Evolutionary conservation across 2,329 filamentous ascomycete genomes (phyloP), one percentile per base, ranked within the genome.

Genomic region (Pseudocercospora fuligena): DNA sequence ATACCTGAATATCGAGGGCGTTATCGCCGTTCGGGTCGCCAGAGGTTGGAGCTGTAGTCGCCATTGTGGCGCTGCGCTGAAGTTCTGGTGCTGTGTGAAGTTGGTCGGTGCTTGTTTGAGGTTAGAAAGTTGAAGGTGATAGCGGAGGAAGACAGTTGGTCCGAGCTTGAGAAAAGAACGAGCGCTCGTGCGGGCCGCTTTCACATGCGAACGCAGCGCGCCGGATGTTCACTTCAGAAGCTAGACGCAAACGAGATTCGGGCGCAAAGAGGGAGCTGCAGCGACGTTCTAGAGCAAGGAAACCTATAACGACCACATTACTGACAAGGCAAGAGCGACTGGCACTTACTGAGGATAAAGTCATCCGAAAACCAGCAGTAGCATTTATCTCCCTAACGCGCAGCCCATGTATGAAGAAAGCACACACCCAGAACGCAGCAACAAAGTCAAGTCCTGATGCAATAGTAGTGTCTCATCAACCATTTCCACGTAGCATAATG

Each of bases 381-480:
- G 53, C 61, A 67, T 47, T 64, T 14, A 63, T 66, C 49, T 36
- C 65, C 65, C 51, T 61, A 64, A 67, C 61, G 57, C 61, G 60
- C 65, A 59, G 59, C 43, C 61, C 65, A 61, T 67, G 61, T 67
- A 54, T 66, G 43, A 63, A 53, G 60, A 57, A 43, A 60, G 33
- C 23, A 60, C 29, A 31, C 27, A 21, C 59, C 60, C 27, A 27
- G 43, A 58, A 58, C 19, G 56, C 56, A 58, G 31, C 29, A 58
- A n/a, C 56, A 61, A 51, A 33, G 33, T 59, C 49, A 56, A 57
- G 19, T 33, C 58, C 60, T 58, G 43, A 67, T 67, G 65, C 65
- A 67, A 64, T 58, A 58, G n/a, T 58, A 60, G 60, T 59, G 51
- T 67, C 61, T 64, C 63, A 59, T 63, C 63, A 64, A 59, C 65